Conservation (phyloP, 1,284 basidiomycete genomes). For the Ustilago vetiveriae region DNA sequence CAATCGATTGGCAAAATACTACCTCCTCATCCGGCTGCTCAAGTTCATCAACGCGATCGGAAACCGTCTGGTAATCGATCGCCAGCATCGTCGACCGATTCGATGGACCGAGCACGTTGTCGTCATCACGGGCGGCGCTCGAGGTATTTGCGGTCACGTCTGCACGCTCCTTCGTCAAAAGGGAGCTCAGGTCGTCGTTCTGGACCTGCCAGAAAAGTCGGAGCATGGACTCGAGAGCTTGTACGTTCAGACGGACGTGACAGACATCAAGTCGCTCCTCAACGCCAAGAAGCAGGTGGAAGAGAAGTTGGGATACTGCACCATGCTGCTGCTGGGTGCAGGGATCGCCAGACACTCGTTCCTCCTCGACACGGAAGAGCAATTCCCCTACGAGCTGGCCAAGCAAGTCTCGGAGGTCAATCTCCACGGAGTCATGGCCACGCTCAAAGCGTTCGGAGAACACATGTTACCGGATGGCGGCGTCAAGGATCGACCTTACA, state of each 20-base stretch:
- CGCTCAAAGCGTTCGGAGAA: slow-evolving; percentile 55
- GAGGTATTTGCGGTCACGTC: slow-evolving; percentile 51
- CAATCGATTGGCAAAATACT: slow-evolving; percentile 29
- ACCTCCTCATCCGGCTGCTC: slow-evolving; percentile 29
- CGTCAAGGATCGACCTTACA: slow-evolving; percentile 32
- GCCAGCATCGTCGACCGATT: slow-evolving; percentile 25
- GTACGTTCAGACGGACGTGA: slow-evolving; percentile 51
- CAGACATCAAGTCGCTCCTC: slow-evolving; percentile 45
- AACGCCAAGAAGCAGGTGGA: slow-evolving; percentile 39
- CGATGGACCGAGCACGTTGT: slow-evolving; percentile 51
- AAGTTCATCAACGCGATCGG: slow-evolving; percentile 49
- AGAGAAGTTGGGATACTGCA: slow-evolving; percentile 44
- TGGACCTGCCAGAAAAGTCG: slow-evolving; percentile 46
- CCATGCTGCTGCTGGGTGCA: slow-evolving; percentile 51
- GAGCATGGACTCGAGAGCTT: slow-evolving; percentile 45
- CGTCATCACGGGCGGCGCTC: slow-evolving; percentile 53
- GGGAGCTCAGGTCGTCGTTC: slow-evolving; percentile 49
- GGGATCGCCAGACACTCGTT: slow-evolving; percentile 49
- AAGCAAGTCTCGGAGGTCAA: slow-evolving; percentile 51
- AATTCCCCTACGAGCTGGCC: slow-evolving; percentile 34
- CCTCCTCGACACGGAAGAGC: slow-evolving; percentile 50
- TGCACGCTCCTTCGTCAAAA: slow-evolving; percentile 34
- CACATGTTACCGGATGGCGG: slow-evolving; percentile 52
- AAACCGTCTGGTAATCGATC: slow-evolving; percentile 40
- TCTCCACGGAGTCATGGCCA: slow-evolving; percentile 44